Evolutionary conservation across 2,329 filamentous ascomycete species (phyloP), one percentile per base, ranked within the genome.

Genomic region (Clonostachys solani): DNA sequence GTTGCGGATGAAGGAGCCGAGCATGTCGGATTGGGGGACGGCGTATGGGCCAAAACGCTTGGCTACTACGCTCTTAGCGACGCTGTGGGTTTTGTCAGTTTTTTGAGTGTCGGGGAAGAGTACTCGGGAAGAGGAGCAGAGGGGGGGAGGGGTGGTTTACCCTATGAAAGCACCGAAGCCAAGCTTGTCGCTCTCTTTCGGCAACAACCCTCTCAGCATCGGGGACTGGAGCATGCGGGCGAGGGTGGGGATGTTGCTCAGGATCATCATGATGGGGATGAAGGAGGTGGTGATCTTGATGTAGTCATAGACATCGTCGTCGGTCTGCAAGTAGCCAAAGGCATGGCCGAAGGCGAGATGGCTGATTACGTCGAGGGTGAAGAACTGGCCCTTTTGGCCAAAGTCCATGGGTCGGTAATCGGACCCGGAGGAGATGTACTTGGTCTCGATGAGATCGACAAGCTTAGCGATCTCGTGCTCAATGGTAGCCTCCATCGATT

Each of bases 301-400:
- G 53, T 76, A 78, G 45, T 67, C 68, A 52, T 72, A 74, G 0
- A 72, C 64, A 50, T 80, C 76, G 4, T 62, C 57, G 52, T 80
- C 72, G 6, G 63, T 54, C 15, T 67, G 65, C 1, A 80, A 53
- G 52, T 73, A 75, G 13, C 76, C 75, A 50, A 80, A 77, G 0
- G 68, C 57, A 44, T 73, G 55, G 12, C 78, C 78, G 42, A 81
- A 74, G 0, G 74, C 73, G 5, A 83, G 57, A 40, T 72, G 69
- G 35, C 70, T 75, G 52, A 83, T 78, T 37, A 80, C 71, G 49
- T 83, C 80, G 5, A 82, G 61, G 1, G 77, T 78, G 47, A 81
- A 74, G 61, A 68, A 80, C 40, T 78, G 74, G 5, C 70, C 66
- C 50, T 77, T 75, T 67, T 71, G 45, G 75, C 68, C 71, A 40